A percentile compares a stretch with the other conserved stretches of the same genome.
Evolutionary conservation across 768 basidiomycete species (phyloP).

Genomic region (Tulasnella sp.): DNA sequence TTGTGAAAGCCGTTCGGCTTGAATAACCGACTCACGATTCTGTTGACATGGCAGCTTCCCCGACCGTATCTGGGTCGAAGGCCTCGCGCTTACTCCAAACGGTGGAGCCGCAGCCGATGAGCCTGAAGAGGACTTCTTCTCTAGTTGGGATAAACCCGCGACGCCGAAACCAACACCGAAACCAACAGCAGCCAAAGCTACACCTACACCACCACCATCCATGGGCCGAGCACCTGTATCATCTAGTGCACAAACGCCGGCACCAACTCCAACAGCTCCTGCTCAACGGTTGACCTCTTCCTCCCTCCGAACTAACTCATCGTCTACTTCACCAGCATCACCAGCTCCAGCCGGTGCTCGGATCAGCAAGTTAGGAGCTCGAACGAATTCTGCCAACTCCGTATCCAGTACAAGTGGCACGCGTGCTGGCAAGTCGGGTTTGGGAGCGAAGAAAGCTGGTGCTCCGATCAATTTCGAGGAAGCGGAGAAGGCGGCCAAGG

Average conservation of each 20-base stretch:
- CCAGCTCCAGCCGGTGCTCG: constrained; percentile 25
- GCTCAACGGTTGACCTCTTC: constrained; percentile 19
- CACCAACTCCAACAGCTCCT: constrained; percentile 27
- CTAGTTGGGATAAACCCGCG: constrained; percentile 86
- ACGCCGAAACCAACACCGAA: constrained; percentile 34
- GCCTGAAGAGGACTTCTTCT: constrained; percentile 88
- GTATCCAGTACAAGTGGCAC: constrained; percentile 26
- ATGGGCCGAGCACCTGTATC: constrained; percentile 24
- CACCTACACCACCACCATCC: constrained; percentile 25
- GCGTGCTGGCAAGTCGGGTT: constrained; percentile 47
- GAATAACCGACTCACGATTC: not conserved
- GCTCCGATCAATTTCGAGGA: constrained; percentile 84
- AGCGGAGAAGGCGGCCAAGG: constrained; percentile 78
- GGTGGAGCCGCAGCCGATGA: constrained; percentile 28
- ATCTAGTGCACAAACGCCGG: constrained; percentile 33
- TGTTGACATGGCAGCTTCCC: no score
- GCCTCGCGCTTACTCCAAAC: constrained; percentile 39
- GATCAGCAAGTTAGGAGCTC: constrained; percentile 33
- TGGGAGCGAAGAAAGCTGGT: constrained; percentile 81
- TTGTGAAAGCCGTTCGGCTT: no score
- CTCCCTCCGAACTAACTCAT: constrained; percentile 52
- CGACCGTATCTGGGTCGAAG: constrained; percentile 68
- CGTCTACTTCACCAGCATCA: constrained; percentile 46
- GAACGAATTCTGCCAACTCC: constrained; percentile 23
- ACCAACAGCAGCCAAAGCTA: constrained; percentile 37